Evolutionary conservation across 2,329 filamentous ascomycete genomes (phyloP).

Genomic region (Aspergillus novofumigatus): DNA sequence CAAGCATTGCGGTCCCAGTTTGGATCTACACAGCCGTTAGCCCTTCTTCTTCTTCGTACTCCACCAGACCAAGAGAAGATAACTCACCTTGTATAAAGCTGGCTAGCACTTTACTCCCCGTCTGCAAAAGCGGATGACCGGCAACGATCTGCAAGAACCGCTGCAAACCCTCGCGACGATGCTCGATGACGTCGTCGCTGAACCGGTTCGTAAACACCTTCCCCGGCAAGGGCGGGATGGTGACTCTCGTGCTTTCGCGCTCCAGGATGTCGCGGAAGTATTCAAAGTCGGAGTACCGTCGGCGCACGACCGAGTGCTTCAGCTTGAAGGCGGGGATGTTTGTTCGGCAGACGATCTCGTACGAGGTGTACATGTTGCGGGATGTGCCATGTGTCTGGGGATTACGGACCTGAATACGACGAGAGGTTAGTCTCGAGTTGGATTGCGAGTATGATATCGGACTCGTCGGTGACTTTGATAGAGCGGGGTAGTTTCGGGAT

Average conservation of each 20-base stretch:
- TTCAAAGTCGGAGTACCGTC: constrained; percentile 97
- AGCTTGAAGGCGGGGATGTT: constrained; percentile 99
- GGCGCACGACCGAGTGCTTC: constrained; percentile 78
- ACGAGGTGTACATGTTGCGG: constrained; percentile 96
- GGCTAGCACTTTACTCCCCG: constrained; percentile 91
- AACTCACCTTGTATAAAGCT: constrained; percentile 88
- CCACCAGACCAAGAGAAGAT: not conserved
- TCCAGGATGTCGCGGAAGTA: constrained; percentile 98
- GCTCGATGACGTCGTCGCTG: constrained; percentile 97
- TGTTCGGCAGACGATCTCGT: constrained; percentile 95
- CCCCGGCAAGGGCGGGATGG: constrained; percentile 89
- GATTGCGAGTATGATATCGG: not conserved
- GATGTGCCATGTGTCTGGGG: constrained; percentile 93
- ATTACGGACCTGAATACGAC: constrained; percentile 67
- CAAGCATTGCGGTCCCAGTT: constrained; percentile 86
- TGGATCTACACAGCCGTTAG: constrained; percentile 36
- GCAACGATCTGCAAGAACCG: constrained; percentile 97
- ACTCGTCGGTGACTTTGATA: not conserved
- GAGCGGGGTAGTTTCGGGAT: constrained; percentile 1
- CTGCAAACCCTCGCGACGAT: constrained; percentile 83
- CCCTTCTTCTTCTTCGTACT: not conserved
- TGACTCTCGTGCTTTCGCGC: constrained; percentile 88
- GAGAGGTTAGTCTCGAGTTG: constrained; percentile 11
- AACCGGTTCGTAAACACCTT: constrained; percentile 99
- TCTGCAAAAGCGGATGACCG: constrained; percentile 92